phyloP scores from a whole-genome alignment of 2,329 filamentous ascomycete genomes.

The Aspergillus pseudoterreus region DNA sequence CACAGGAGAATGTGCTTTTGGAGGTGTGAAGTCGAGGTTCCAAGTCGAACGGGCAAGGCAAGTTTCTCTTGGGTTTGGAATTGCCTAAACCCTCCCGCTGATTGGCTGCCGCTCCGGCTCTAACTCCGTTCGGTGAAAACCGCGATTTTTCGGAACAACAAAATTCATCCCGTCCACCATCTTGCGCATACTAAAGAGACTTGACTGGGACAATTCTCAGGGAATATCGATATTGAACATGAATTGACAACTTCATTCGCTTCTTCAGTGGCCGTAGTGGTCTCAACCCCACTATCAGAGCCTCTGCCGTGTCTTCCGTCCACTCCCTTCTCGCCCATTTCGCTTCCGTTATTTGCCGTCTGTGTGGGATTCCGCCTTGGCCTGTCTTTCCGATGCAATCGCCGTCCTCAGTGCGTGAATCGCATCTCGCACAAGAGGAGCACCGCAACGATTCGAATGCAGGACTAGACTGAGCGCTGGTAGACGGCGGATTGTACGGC shows the following conservation, averaged over 20 bases:
- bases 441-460: conserved; percentile 29
- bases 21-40: conserved; percentile 35
- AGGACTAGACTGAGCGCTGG: conserved; percentile 41
- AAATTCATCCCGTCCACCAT: not conserved
- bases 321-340: not conserved
- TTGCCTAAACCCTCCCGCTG: conserved; percentile 35
- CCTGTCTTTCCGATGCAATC: conserved; percentile 31
- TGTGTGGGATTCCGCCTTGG: conserved; percentile 14
- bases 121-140: conserved; percentile 36
- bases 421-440: conserved; percentile 16
- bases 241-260: not conserved
- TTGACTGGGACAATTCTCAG: too few species aligned
- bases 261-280: not conserved
- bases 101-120: conserved; percentile 28
- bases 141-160: conserved; percentile 33
- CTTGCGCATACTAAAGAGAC: not conserved
- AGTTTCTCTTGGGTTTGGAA: conserved; percentile 34
- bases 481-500: conserved; percentile 39
- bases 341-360: conserved; percentile 2
- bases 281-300: too few species aligned
- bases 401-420: conserved; percentile 35
- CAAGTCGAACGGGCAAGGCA: conserved; percentile 31
- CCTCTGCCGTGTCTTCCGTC: not conserved
- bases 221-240: too few species aligned
- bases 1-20: conserved; percentile 30